These are phyloP conservation scores for Emmonsia crescens DNA, from an alignment of 2,329 filamentous ascomycete species.

Conservation along the genomic window DNA sequence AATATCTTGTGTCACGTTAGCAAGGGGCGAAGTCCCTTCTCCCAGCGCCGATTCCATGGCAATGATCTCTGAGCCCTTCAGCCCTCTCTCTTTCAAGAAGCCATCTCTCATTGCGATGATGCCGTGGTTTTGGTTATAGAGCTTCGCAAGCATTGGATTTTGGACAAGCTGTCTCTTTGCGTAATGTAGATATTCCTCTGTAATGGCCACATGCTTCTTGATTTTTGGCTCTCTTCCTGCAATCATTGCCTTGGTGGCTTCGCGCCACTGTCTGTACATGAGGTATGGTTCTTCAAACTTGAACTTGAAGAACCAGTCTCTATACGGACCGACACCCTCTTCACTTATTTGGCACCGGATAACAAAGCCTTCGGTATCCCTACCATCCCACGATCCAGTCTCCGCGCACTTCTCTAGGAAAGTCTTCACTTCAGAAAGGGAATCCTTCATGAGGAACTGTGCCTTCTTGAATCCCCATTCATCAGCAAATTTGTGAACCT, in stretches of 20 bases:
- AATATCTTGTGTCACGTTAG: conserved; percentile 50
- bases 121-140: conserved; percentile 80
- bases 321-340: conserved; percentile 44
- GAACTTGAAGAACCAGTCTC: conserved; percentile 99
- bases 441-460: conserved; percentile 64
- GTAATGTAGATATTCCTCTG: conserved; percentile 79
- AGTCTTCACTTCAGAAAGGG: conserved; percentile 59
- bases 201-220: conserved; percentile 83
- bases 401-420: conserved; percentile 81
- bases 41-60: conserved; percentile 49
- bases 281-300: conserved; percentile 98
- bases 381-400: conserved; percentile 78
- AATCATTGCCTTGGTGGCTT: conserved; percentile 88
- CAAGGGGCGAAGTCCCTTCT: conserved; percentile 14
- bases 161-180: conserved; percentile 61
- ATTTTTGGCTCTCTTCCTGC: conserved; percentile 59
- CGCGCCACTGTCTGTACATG: conserved; percentile 98
- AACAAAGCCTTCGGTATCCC: conserved; percentile 94
- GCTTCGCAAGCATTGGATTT: conserved; percentile 55
- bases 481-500: conserved; percentile 84
- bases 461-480: conserved; percentile 91
- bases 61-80: conserved; percentile 84
- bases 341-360: conserved; percentile 67
- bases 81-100: conserved; percentile 70
- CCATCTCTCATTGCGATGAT: conserved; percentile 86